Conservation (phyloP, 2,329 filamentous ascomycete genomes). For the Colletotrichum paranaense region DNA sequence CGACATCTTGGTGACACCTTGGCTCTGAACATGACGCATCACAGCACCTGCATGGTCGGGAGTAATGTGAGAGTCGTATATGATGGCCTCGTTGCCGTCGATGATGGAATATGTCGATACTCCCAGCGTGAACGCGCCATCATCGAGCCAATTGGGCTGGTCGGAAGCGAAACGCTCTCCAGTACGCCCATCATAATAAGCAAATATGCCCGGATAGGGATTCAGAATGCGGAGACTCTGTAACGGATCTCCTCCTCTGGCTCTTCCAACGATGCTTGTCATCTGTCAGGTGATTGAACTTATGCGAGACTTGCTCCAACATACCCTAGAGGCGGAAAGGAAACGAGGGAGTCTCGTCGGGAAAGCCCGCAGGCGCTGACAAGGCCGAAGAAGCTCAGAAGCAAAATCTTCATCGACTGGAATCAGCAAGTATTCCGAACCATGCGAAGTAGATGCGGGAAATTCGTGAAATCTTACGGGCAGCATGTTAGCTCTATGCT, state of each 20-base stretch:
- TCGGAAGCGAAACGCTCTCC: conserved; percentile 35
- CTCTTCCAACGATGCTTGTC: background rate
- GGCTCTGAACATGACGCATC: conserved; percentile 30
- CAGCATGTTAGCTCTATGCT: background rate
- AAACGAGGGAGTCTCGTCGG: background rate
- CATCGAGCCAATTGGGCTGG: conserved; percentile 36
- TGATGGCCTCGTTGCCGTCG: conserved; percentile 32
- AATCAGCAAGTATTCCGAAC: background rate
- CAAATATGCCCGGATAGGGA: conserved; percentile 32
- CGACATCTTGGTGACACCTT: conserved; percentile 26
- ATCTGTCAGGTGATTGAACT: background rate
- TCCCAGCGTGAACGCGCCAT: conserved; percentile 35
- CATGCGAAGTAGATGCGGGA: background rate
- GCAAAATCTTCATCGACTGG: background rate
- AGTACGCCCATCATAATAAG: conserved; percentile 35
- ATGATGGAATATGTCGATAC: conserved; percentile 35
- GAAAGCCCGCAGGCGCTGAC: conserved; percentile 20
- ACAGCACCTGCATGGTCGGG: conserved; percentile 34
- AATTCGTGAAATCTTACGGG: background rate
- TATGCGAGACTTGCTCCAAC: background rate
- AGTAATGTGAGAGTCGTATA: conserved; percentile 35
- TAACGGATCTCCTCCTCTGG: conserved; percentile 23
- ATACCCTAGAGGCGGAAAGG: background rate
- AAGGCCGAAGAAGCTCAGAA: conserved; percentile 1
- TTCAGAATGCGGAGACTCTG: conserved; percentile 30